Evolutionary conservation across 225 moss, liverwort and hornwort species (phyloP).

Genomic region (Rhytidiadelphus loreus): DNA sequence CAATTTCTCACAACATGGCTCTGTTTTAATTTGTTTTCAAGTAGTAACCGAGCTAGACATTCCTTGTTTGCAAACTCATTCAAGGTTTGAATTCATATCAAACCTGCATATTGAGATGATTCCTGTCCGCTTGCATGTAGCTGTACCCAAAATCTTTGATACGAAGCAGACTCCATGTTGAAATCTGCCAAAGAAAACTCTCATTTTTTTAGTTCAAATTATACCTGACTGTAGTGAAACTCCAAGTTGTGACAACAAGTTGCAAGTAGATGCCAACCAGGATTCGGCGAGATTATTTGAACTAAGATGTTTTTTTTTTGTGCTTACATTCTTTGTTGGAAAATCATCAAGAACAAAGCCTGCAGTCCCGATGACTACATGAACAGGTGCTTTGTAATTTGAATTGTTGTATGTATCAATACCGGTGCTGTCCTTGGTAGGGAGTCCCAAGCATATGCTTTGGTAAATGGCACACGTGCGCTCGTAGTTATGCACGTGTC

Average conservation of each 20-base stretch:
- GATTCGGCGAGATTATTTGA: no score
- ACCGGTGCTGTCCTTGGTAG: slow-evolving; percentile 21
- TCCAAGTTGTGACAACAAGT: background rate
- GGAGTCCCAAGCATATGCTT: slow-evolving; percentile 19
- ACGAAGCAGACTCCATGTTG: slow-evolving; percentile 32
- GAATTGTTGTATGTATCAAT: slow-evolving; percentile 30
- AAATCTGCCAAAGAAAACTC: slow-evolving; percentile 9
- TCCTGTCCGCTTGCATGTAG: slow-evolving; percentile 12
- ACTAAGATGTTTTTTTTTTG: no score
- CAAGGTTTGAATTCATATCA: background rate
- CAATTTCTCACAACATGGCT: background rate
- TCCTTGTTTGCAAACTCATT: background rate
- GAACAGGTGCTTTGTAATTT: slow-evolving; percentile 41
- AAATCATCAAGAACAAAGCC: slow-evolving; percentile 16
- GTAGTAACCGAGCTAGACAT: no score
- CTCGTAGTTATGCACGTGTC: slow-evolving; percentile 67
- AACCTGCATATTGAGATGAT: slow-evolving; percentile 24
- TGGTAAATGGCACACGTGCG: slow-evolving; percentile 37
- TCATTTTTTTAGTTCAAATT: background rate
- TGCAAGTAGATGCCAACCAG: background rate
- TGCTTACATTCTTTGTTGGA: background rate
- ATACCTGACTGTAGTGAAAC: no score
- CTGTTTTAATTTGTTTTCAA: background rate
- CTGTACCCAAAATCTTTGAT: slow-evolving; percentile 32
- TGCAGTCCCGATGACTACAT: slow-evolving; percentile 42